phyloP scores from a whole-genome alignment of 345 rosid genomes.

The Boechera divaricarpa region DNA sequence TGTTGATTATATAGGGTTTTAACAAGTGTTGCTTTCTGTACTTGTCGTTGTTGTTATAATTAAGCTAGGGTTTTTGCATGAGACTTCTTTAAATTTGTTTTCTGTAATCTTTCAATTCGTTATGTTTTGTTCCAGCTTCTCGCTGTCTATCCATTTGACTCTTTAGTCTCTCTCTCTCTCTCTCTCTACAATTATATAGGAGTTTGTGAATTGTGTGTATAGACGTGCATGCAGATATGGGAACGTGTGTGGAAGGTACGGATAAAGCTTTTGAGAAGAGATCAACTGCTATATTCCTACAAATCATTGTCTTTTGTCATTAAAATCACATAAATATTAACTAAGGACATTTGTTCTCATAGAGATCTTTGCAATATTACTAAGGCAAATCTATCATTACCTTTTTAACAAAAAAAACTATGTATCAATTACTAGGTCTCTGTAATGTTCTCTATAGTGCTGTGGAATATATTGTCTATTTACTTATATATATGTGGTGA shows the following conservation, averaged over 20 bases:
- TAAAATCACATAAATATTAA: neutral
- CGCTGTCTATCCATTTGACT: slow-evolving; percentile 27
- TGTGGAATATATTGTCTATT: neutral
- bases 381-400: neutral
- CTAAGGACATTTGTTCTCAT: slow-evolving; percentile 9
- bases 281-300: neutral
- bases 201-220: neutral
- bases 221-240: slow-evolving; percentile 25
- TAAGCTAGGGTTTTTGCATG: slow-evolving; percentile 36
- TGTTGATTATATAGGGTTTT: slow-evolving; percentile 25
- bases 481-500: neutral
- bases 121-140: slow-evolving; percentile 23
- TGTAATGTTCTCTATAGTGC: neutral
- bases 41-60: slow-evolving; percentile 18
- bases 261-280: neutral
- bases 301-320: slow-evolving; percentile 7
- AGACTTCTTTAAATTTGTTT: slow-evolving; percentile 5
- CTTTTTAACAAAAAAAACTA: neutral
- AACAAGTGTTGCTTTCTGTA: slow-evolving; percentile 22
- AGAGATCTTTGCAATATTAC: neutral
- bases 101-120: slow-evolving; percentile 18
- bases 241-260: slow-evolving; percentile 18
- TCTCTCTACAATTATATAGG: neutral
- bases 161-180: neutral
- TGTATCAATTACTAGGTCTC: neutral